Conservation (phyloP, 768 basidiomycete species). For the Rhodotorula kratochvilovae region DNA sequence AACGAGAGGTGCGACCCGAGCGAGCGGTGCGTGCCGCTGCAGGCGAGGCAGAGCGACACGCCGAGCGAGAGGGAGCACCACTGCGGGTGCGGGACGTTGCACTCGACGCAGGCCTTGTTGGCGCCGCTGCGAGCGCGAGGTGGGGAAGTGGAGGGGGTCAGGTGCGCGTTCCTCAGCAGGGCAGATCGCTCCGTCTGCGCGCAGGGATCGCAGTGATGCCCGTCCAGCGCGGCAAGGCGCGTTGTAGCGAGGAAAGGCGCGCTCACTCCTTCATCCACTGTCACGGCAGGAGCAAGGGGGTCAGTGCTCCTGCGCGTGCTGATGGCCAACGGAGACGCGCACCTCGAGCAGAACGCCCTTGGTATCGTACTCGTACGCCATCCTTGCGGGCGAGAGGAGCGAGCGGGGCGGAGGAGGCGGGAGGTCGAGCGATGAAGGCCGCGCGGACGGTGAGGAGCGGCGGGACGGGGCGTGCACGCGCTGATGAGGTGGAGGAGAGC, state of each 20-base stretch:
- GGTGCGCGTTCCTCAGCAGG: too few species aligned
- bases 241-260: too few species aligned
- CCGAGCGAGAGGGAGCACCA: conserved; percentile 46
- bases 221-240: too few species aligned
- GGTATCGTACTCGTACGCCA: conserved; percentile 35
- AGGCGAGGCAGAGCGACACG: conserved; percentile 79
- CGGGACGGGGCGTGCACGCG: too few species aligned
- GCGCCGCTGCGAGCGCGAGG: conserved; percentile 30
- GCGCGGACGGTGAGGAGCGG: neutral
- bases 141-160: neutral
- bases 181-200: too few species aligned
- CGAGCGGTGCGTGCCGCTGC: conserved; percentile 65
- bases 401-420: neutral
- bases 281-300: neutral
- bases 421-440: neutral
- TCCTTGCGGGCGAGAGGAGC: neutral
- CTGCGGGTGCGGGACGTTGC: conserved; percentile 22
- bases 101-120: conserved; percentile 37
- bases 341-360: conserved; percentile 35
- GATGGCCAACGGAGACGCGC: neutral
- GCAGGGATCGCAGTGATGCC: too few species aligned
- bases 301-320: too few species aligned
- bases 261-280: conserved; percentile 37
- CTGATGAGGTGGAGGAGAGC: too few species aligned
- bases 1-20: conserved; percentile 81